Base-by-base conservation (phyloP, 2,329 filamentous ascomycete species). In the Grosmannia clavigera region DNA sequence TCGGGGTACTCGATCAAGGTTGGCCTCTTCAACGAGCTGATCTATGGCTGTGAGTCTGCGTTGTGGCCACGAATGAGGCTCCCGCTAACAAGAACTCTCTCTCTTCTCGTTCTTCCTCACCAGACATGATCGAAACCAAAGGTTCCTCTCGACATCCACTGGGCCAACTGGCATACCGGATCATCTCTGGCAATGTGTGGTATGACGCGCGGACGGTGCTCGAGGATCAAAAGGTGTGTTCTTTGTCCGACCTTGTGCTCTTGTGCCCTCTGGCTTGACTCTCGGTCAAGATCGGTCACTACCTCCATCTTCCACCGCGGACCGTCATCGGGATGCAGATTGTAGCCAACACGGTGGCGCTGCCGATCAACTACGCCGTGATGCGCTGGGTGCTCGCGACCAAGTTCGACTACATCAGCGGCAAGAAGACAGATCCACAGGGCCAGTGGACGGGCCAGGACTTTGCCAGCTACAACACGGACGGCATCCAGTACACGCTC, bases 391-490 rank as follows among this genome's bases (percentile, higher is more conserved):
- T 62, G 6, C 11, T 64, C 4, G 59, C 60, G 9, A 56, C 64
- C 55, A 64, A 65, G 51, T 61, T 54, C 40, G 61, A 62, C 43
- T 64, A 64, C 35, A 27, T 65, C 53, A 64, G 56, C 2, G 64
- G 64, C 2, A 38, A n/a, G 1, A 38, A 31, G n/a, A 38, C 31
- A 4, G 65, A 66, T 22, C 65, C 64, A 4, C 57, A 57, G 3
- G 60, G 60, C 43, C 64, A 66, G 58, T 66, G 64, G 64, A 66
- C 64, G 3, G 64, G 58, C 5, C 64, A 65, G 53, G 60, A 63
- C 22, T 64, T 64, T 50, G 25, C 54, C 11, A 61, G 59, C 58
- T 64, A 65, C 57, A 63, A 64, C 50, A 65, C 64, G 29, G 62
- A 57, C 2, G 64, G 64, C 12, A 59, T 66, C 9, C 63, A 64